These are phyloP conservation scores for Pseudonectria foliicola DNA, from an alignment of 2,329 filamentous ascomycete species.

Conservation along the genomic window DNA sequence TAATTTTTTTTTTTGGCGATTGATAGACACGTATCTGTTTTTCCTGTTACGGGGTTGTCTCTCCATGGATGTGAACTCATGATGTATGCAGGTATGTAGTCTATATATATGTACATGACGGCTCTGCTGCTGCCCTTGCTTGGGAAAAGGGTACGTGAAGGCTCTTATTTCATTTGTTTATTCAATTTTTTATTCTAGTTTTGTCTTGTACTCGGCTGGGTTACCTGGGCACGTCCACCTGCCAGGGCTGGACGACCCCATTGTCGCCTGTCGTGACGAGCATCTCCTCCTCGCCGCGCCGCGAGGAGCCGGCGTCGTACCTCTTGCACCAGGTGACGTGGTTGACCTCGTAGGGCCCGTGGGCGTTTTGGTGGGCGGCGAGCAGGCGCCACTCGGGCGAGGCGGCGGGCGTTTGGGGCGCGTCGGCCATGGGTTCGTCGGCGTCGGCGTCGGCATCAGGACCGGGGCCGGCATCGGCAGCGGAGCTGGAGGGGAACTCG, in stretches of 20 bases:
- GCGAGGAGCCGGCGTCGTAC: slow-evolving; percentile 56
- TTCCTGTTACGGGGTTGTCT: background rate
- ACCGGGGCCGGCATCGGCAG: too few relatives aligned
- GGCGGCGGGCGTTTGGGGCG: slow-evolving; percentile 3
- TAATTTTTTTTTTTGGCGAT: slow-evolving; percentile 10
- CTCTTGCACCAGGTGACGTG: slow-evolving; percentile 82
- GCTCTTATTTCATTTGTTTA: too few relatives aligned
- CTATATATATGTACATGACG: background rate
- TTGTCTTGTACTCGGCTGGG: slow-evolving; percentile 6
- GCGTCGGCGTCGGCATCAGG: slow-evolving; percentile 23
- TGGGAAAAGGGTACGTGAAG: too few relatives aligned
- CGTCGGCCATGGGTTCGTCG: slow-evolving; percentile 6
- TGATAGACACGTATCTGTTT: background rate
- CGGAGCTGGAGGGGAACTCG: slow-evolving; percentile 5
- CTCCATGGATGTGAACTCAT: too few relatives aligned
- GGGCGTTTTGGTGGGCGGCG: slow-evolving; percentile 62
- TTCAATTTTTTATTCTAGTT: background rate
- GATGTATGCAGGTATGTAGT: background rate
- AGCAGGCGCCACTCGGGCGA: slow-evolving; percentile 63
- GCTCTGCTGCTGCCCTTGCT: too few relatives aligned
- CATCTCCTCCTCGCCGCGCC: slow-evolving; percentile 64
- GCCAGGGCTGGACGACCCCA: slow-evolving; percentile 80
- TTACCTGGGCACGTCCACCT: slow-evolving; percentile 31
- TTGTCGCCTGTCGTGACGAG: slow-evolving; percentile 89
- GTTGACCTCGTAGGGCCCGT: slow-evolving; percentile 92